phyloP scores from a whole-genome alignment of 805 yeast genomes.

The Brettanomyces custersianus region DNA sequence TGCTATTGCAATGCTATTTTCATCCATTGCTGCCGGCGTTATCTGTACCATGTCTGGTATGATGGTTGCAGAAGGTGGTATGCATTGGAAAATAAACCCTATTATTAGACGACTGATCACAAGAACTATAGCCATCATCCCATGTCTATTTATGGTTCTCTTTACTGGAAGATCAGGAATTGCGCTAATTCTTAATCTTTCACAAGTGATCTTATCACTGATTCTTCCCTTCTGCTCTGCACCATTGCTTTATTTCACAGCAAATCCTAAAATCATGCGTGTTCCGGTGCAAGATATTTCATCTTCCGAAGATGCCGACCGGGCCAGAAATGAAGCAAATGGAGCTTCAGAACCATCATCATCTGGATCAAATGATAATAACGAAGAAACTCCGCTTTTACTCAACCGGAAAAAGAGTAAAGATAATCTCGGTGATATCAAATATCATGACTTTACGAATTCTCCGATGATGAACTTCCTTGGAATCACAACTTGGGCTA shows the following conservation, averaged over 20 bases:
- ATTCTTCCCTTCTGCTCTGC: slow-evolving; percentile 78
- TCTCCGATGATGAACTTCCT: slow-evolving; percentile 44
- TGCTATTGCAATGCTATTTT: slow-evolving; percentile 72
- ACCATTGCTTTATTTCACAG: slow-evolving; percentile 77
- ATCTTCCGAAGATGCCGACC: slow-evolving; percentile 1
- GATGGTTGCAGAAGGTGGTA: slow-evolving; percentile 84
- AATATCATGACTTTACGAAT: slow-evolving; percentile 50
- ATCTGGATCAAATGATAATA: not conserved
- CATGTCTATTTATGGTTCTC: slow-evolving; percentile 66
- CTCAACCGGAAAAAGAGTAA: slow-evolving; percentile 10
- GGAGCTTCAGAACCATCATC: not conserved
- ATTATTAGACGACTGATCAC: slow-evolving; percentile 76
- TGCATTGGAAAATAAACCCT: slow-evolving; percentile 73
- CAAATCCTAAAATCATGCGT: slow-evolving; percentile 59
- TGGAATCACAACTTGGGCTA: slow-evolving; percentile 58
- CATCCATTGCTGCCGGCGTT: slow-evolving; percentile 88
- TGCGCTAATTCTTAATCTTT: slow-evolving; percentile 64
- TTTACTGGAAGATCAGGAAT: slow-evolving; percentile 69
- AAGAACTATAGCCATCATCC: slow-evolving; percentile 68
- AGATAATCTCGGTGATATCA: slow-evolving; percentile 9
- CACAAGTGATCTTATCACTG: slow-evolving; percentile 78
- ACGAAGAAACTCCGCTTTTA: slow-evolving; percentile 3
- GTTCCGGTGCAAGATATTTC: slow-evolving; percentile 26
- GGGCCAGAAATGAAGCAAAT: slow-evolving; percentile 1
- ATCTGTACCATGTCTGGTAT: slow-evolving; percentile 93